Evolutionary conservation across 139 green algal genomes (phyloP).

Genomic region (Chlorella sp.): DNA sequence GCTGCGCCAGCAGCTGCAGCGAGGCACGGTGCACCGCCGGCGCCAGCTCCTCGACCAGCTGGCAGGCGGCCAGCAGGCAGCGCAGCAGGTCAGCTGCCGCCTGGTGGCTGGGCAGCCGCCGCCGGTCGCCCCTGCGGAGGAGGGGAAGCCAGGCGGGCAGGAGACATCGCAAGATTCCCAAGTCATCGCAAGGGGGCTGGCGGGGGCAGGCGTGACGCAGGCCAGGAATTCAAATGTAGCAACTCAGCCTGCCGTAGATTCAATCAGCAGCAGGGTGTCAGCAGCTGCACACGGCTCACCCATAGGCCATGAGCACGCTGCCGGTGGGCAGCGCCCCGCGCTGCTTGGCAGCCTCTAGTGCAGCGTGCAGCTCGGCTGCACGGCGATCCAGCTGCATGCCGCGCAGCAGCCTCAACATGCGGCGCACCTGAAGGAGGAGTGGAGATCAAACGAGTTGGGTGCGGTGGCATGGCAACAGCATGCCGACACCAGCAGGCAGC

Average conservation of each 20-base stretch:
- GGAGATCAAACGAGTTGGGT: neutral
- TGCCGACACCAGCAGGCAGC: neutral
- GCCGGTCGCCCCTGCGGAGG: constrained; percentile 19
- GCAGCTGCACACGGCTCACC: neutral
- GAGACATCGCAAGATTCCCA: no score
- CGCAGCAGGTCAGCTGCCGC: constrained; percentile 40
- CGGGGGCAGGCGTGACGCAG: no score
- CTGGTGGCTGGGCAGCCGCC: constrained; percentile 33
- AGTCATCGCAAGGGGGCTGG: no score
- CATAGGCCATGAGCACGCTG: constrained; percentile 30
- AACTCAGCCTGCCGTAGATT: no score
- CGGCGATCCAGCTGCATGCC: constrained; percentile 38
- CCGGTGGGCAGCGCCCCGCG: constrained; percentile 3
- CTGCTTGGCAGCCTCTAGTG: constrained; percentile 8
- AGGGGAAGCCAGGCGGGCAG: no score
- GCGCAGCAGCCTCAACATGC: constrained; percentile 45
- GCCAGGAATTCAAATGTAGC: no score
- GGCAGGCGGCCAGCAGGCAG: constrained; percentile 39
- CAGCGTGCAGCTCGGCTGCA: constrained; percentile 27
- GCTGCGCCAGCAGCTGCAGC: constrained; percentile 59
- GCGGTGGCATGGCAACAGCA: no score
- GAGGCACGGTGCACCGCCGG: constrained; percentile 35
- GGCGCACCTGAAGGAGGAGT: constrained; percentile 34
- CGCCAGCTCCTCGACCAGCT: constrained; percentile 40
- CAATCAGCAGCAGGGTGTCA: no score